phyloP scores from a whole-genome alignment of 2,329 filamentous ascomycete species.

The Oidium heveae region DNA sequence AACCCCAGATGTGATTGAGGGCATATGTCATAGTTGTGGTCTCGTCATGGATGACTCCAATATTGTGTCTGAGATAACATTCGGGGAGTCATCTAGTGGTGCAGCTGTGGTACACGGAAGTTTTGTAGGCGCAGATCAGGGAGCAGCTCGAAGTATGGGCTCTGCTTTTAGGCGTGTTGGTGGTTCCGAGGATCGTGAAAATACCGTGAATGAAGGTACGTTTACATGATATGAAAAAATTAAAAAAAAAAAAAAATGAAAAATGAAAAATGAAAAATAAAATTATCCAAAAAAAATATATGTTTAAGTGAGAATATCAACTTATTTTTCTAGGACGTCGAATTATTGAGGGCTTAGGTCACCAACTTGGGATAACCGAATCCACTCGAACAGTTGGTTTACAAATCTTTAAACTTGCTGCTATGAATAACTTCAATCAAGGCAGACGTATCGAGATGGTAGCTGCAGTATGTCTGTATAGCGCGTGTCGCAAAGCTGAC shows the following conservation, averaged over 20 bases:
- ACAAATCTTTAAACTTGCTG: conserved; percentile 53
- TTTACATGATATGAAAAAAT: neutral
- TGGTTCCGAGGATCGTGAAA: conserved; percentile 31
- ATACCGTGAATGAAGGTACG: conserved; percentile 26
- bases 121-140: conserved; percentile 66
- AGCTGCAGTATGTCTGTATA: conserved; percentile 74
- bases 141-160: conserved; percentile 25
- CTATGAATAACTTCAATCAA: conserved; percentile 54
- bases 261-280: too few species aligned
- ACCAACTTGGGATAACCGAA: conserved; percentile 33
- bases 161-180: conserved; percentile 35
- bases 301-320: conserved; percentile 1
- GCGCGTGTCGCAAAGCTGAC: conserved; percentile 55
- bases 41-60: conserved; percentile 62
- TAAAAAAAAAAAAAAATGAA: too few species aligned
- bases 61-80: conserved; percentile 78
- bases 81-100: conserved; percentile 66
- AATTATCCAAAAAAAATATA: neutral
- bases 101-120: conserved; percentile 79
- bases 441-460: conserved; percentile 69
- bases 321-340: conserved; percentile 13
- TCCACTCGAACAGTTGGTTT: conserved; percentile 38
- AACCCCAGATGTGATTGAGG: conserved; percentile 35
- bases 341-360: conserved; percentile 36
- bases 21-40: conserved; percentile 64